Percentiles rank a stretch among this genome's conserved stretches.
phyloP scores from a whole-genome alignment of 352 stramenopile species.

The Globisporangium yorkense region DNA sequence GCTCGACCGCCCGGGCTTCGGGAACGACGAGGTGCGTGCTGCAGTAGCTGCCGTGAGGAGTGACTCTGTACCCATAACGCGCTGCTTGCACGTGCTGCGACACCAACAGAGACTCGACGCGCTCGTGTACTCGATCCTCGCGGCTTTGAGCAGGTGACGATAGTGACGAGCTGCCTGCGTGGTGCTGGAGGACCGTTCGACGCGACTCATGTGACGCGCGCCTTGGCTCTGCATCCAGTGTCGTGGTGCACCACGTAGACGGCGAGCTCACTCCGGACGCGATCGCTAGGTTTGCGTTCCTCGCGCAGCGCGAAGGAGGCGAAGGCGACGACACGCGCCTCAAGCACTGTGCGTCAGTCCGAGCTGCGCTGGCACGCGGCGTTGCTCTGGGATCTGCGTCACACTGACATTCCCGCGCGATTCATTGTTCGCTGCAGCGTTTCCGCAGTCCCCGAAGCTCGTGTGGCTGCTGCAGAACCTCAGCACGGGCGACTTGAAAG shows the following conservation, averaged over 20 bases:
- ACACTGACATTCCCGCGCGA: background rate
- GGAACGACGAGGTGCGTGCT: slow-evolving; percentile 16
- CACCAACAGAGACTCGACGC: slow-evolving; percentile 33
- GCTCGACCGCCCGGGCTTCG: slow-evolving; percentile 52
- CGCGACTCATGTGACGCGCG: no score
- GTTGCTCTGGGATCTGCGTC: background rate
- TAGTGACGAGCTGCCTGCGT: background rate
- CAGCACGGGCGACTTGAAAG: slow-evolving; percentile 53
- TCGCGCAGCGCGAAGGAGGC: slow-evolving; percentile 27
- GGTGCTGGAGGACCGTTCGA: background rate
- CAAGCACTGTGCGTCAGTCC: slow-evolving; percentile 20
- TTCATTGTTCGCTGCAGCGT: slow-evolving; percentile 22
- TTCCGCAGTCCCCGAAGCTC: slow-evolving; percentile 69
- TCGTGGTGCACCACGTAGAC: slow-evolving; percentile 64
- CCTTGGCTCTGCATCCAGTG: slow-evolving; percentile 16
- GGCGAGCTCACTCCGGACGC: slow-evolving; percentile 41
- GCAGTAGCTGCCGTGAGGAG: background rate
- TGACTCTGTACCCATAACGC: background rate
- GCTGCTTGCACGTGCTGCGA: background rate
- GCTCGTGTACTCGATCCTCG: slow-evolving; percentile 63
- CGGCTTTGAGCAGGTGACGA: slow-evolving; percentile 51
- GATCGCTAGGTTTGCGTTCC: slow-evolving; percentile 55
- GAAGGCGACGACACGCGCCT: slow-evolving; percentile 16
- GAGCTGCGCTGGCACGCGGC: no score
- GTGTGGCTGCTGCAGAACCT: slow-evolving; percentile 71